These are phyloP conservation scores for Kwoniella sp. DNA, from an alignment of 768 basidiomycete species.

Conservation along the genomic window DNA sequence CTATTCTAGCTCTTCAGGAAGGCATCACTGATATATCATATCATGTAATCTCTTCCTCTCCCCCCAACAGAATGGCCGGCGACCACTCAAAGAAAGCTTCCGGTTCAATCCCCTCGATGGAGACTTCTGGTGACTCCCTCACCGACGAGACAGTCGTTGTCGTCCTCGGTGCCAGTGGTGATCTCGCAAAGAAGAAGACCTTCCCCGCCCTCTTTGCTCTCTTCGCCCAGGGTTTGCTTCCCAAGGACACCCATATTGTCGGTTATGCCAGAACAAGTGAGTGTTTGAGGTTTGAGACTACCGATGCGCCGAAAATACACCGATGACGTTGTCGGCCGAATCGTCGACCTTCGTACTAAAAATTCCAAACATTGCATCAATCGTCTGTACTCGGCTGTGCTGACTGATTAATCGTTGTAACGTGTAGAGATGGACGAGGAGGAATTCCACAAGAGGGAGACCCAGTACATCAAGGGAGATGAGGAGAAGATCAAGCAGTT, in stretches of 20 bases:
- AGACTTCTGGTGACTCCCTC: conserved; percentile 68
- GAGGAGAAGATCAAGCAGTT: conserved; percentile 77
- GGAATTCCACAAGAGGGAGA: conserved; percentile 82
- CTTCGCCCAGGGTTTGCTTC: conserved; percentile 76
- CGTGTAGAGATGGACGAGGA: conserved; percentile 51
- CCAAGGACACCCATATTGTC: conserved; percentile 81
- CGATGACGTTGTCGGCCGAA: conserved; percentile 21
- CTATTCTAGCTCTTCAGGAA: background rate
- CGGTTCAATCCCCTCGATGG: conserved; percentile 79
- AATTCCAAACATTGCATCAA: no score
- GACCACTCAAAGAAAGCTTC: conserved; percentile 14
- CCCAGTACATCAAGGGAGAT: conserved; percentile 77
- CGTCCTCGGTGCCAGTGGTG: conserved; percentile 93
- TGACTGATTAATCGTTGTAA: background rate
- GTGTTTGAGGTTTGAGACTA: no score
- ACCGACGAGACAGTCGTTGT: conserved; percentile 87
- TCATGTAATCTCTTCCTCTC: background rate
- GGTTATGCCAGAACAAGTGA: conserved; percentile 88
- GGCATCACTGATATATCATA: background rate
- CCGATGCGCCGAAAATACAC: background rate
- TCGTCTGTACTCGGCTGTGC: no score
- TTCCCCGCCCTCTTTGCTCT: conserved; percentile 93
- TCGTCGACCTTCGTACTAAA: no score
- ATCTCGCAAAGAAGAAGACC: conserved; percentile 99
- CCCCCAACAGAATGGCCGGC: conserved; percentile 4